Evolutionary conservation across 495 filamentous ascomycete genomes (phyloP).

Genomic region (Lasiosphaeria hispida): DNA sequence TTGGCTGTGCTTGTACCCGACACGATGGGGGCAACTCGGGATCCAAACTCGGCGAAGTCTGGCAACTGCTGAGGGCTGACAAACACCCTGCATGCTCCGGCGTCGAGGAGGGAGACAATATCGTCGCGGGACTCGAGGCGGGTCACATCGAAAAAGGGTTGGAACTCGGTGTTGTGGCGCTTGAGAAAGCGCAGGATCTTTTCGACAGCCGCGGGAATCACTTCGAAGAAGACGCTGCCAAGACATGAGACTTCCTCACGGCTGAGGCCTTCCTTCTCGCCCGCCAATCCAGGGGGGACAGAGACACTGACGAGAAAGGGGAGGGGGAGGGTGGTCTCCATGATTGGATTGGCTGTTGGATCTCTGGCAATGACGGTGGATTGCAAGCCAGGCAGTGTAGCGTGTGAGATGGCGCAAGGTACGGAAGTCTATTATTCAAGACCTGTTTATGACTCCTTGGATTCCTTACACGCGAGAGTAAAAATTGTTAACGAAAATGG

Average conservation of each 20-base stretch:
- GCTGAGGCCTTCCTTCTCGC: constrained; percentile 53
- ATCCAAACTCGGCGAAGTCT: constrained; percentile 43
- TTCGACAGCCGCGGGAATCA: constrained; percentile 54
- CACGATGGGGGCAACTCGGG: constrained; percentile 43
- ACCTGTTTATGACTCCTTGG: not conserved
- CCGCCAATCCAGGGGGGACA: constrained; percentile 49
- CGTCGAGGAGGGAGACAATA: constrained; percentile 75
- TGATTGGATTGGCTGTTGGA: constrained; percentile 21
- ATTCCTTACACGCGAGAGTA: not conserved
- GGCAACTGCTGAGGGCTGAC: constrained; percentile 63
- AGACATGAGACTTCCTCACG: constrained; percentile 75
- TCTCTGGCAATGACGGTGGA: not conserved
- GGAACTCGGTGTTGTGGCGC: constrained; percentile 62
- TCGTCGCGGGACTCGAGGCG: constrained; percentile 64
- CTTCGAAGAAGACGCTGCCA: constrained; percentile 70
- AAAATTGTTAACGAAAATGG: constrained; percentile 11
- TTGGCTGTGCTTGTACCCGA: constrained; percentile 24
- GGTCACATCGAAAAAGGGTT: constrained; percentile 75
- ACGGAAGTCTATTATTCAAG: not conserved
- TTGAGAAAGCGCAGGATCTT: constrained; percentile 65
- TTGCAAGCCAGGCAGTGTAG: constrained; percentile 1
- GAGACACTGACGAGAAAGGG: constrained; percentile 59
- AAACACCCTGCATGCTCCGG: constrained; percentile 85
- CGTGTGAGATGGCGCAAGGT: not conserved
- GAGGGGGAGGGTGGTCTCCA: constrained; percentile 56